phyloP scores from a whole-genome alignment of 1,284 basidiomycete genomes.

The Austroboletus novae-zelandiae region DNA sequence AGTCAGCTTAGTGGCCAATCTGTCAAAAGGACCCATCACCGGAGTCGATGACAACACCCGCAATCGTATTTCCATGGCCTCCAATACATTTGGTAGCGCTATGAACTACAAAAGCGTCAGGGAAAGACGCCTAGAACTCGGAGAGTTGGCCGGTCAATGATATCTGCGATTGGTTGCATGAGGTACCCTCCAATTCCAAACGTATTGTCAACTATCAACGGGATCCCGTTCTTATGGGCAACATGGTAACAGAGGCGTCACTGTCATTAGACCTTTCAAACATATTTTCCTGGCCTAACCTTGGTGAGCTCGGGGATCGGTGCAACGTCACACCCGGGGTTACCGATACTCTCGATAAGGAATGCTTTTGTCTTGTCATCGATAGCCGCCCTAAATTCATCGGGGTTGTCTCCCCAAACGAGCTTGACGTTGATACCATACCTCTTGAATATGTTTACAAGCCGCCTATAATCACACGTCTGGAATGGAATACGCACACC shows the following conservation, averaged over 20 bases:
- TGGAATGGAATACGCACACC: constrained; percentile 43
- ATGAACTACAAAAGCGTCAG: constrained; percentile 50
- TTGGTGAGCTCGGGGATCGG: constrained; percentile 75
- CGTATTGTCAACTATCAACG: constrained; percentile 87
- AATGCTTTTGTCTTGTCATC: constrained; percentile 78
- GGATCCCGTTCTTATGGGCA: constrained; percentile 74
- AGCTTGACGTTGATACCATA: constrained; percentile 80
- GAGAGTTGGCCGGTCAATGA: constrained; percentile 51
- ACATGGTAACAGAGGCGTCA: constrained; percentile 34
- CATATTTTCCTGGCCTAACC: constrained; percentile 29
- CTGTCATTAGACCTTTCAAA: background rate
- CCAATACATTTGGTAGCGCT: constrained; percentile 92
- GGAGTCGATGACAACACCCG: constrained; percentile 78
- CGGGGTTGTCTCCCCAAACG: constrained; percentile 60
- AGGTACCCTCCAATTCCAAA: constrained; percentile 74
- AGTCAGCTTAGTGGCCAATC: background rate
- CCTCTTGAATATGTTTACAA: constrained; percentile 71
- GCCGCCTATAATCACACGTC: background rate
- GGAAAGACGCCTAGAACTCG: background rate
- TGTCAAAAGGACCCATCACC: constrained; percentile 35
- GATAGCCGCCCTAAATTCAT: constrained; percentile 69
- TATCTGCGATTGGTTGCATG: constrained; percentile 77
- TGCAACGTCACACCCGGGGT: constrained; percentile 78
- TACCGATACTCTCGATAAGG: constrained; percentile 82
- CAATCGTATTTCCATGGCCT: constrained; percentile 87